Conservation (phyloP, 768 basidiomycete species). For the Chlorophyllum brunneum region DNA sequence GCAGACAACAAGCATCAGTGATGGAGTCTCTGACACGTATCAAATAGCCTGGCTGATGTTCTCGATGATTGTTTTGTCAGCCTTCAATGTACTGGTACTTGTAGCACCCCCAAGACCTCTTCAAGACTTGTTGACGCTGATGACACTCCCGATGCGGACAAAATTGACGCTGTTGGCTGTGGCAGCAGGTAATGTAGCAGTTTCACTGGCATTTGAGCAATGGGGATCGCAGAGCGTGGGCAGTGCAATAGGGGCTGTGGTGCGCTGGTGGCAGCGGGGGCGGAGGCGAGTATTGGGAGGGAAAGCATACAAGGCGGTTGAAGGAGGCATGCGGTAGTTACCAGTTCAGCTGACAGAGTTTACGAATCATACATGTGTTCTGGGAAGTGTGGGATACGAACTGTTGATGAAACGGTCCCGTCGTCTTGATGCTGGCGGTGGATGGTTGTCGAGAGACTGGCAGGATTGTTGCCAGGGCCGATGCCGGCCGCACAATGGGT, state of each 20-base stretch:
- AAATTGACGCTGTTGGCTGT: conserved; percentile 66
- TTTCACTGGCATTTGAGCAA: conserved; percentile 74
- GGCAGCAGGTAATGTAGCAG: conserved; percentile 63
- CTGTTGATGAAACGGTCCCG: neutral
- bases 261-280: conserved; percentile 37
- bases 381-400: neutral
- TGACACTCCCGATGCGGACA: conserved; percentile 66
- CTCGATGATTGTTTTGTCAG: conserved; percentile 62
- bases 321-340: conserved; percentile 55
- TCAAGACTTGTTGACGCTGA: conserved; percentile 65
- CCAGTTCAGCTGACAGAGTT: neutral
- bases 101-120: conserved; percentile 63
- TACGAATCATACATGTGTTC: neutral
- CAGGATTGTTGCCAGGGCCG: neutral
- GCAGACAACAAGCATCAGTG: conserved; percentile 7
- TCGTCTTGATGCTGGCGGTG: conserved; percentile 8
- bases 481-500: conserved; percentile 15
- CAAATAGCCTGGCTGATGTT: conserved; percentile 74
- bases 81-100: conserved; percentile 75
- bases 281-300: conserved; percentile 55
- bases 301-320: conserved; percentile 84
- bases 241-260: conserved; percentile 43
- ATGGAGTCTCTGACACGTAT: conserved; percentile 6
- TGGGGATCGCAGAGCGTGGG: conserved; percentile 65
- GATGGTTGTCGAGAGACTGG: conserved; percentile 5